Evolutionary conservation across 208 protist genomes (phyloP).

Genomic region (Acanthamoeba healyi): DNA sequence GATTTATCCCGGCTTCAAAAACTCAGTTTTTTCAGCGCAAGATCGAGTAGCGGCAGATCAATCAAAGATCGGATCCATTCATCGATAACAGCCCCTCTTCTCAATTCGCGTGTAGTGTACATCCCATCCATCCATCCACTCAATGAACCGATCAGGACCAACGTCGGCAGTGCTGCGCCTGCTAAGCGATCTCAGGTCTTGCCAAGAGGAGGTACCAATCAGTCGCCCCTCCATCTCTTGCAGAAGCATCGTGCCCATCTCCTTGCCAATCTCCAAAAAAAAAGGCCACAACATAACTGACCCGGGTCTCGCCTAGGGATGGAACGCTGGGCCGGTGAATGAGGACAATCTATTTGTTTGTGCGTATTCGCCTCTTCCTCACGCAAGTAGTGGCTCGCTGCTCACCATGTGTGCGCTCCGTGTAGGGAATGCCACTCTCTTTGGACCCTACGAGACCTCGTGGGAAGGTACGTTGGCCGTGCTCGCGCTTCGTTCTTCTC

Average conservation of each 20-base stretch:
- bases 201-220: constrained; percentile 50
- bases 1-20: background rate
- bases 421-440: constrained; percentile 61
- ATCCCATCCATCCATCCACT: background rate
- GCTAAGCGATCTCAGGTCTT: constrained; percentile 54
- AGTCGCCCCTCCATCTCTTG: background rate
- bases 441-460: constrained; percentile 62
- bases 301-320: too few species aligned
- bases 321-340: constrained; percentile 33
- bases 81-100: too few species aligned
- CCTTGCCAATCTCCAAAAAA: background rate
- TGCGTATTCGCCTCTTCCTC: background rate
- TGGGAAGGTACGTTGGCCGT: constrained; percentile 48
- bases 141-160: constrained; percentile 8
- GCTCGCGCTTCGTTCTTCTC: background rate
- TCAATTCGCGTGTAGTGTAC: too few species aligned
- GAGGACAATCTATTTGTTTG: constrained; percentile 68
- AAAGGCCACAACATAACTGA: background rate
- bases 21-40: background rate
- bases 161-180: constrained; percentile 27
- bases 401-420: background rate
- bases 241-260: background rate
- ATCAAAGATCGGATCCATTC: too few species aligned
- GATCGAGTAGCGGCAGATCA: too few species aligned
- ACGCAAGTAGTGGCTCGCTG: background rate